A percentile compares a stretch with the other conserved stretches of the same genome.
phyloP scores from a whole-genome alignment of 73 alveolate genomes.

The Blepharisma stoltei region DNA sequence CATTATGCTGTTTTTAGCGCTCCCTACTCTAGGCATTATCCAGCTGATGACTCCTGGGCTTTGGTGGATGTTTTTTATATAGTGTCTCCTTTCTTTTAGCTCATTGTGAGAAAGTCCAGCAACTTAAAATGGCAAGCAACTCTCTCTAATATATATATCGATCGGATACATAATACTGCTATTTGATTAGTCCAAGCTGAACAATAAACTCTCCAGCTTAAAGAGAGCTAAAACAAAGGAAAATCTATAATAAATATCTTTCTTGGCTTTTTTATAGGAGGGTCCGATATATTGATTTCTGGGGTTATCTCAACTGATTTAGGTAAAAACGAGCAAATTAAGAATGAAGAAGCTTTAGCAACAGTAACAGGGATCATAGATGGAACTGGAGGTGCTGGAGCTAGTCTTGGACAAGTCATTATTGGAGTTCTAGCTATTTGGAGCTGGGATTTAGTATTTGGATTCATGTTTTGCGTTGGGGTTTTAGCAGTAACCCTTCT shows the following conservation, averaged over 20 bases:
- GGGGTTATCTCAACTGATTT: constrained; percentile 58
- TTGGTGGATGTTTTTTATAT: constrained; percentile 15
- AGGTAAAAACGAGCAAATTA: constrained; percentile 46
- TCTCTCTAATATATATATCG: too few relatives aligned
- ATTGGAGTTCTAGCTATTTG: not conserved
- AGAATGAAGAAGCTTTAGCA: constrained; percentile 47
- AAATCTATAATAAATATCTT: constrained; percentile 36
- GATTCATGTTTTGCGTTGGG: not conserved
- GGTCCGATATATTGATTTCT: constrained; percentile 43
- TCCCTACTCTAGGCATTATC: constrained; percentile 37
- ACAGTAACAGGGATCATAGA: constrained; percentile 64
- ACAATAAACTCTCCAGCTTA: too few relatives aligned
- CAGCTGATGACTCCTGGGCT: constrained; percentile 25
- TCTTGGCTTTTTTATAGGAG: constrained; percentile 58
- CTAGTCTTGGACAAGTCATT: constrained; percentile 9
- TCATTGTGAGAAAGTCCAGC: too few relatives aligned
- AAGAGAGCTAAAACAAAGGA: too few relatives aligned
- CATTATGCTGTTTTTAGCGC: constrained; percentile 39
- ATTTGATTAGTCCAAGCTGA: too few relatives aligned
- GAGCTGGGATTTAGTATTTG: constrained; percentile 11
- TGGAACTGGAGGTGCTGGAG: constrained; percentile 49
- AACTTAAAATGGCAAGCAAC: too few relatives aligned
- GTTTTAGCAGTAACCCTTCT: not conserved
- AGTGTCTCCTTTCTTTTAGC: not conserved
- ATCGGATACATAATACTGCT: too few relatives aligned